phyloP scores from a whole-genome alignment of 2,329 filamentous ascomycete species.

The Scorias spongiosa region DNA sequence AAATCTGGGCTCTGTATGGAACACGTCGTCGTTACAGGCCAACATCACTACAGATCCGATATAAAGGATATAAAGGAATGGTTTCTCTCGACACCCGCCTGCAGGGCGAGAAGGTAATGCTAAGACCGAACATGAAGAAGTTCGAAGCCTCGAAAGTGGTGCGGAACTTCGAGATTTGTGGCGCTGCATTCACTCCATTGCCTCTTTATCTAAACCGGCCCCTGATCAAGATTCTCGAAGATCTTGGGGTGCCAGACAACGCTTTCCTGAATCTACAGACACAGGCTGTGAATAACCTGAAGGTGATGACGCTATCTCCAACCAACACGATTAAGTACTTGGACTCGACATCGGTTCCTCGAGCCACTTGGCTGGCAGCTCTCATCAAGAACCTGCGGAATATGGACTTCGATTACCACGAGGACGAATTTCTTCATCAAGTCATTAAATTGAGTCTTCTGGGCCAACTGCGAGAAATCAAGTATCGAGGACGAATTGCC shows the following conservation, averaged over 20 bases:
- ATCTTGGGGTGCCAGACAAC: conserved; percentile 43
- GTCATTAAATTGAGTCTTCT: conserved; percentile 56
- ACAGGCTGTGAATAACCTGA: conserved; percentile 44
- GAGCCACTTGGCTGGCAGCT: conserved; percentile 42
- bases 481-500: conserved; percentile 63
- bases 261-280: conserved; percentile 53
- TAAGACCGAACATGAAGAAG: conserved; percentile 68
- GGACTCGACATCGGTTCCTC: conserved; percentile 44
- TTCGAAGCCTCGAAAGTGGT: conserved; percentile 42
- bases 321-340: conserved; percentile 53
- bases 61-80: conserved; percentile 63
- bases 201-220: conserved; percentile 61
- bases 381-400: conserved; percentile 45
- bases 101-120: conserved; percentile 39
- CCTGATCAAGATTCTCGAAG: conserved; percentile 74
- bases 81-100: conserved; percentile 52
- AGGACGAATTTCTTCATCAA: conserved; percentile 54
- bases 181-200: conserved; percentile 50
- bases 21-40: conserved; percentile 32
- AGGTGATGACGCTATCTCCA: conserved; percentile 41
- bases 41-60: conserved; percentile 61
- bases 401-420: conserved; percentile 48
- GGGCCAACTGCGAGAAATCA: conserved; percentile 56
- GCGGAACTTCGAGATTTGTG: conserved; percentile 54
- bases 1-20: conserved; percentile 44